Conservation (phyloP, 75 land plant genomes). For the Larix kaempferi region DNA sequence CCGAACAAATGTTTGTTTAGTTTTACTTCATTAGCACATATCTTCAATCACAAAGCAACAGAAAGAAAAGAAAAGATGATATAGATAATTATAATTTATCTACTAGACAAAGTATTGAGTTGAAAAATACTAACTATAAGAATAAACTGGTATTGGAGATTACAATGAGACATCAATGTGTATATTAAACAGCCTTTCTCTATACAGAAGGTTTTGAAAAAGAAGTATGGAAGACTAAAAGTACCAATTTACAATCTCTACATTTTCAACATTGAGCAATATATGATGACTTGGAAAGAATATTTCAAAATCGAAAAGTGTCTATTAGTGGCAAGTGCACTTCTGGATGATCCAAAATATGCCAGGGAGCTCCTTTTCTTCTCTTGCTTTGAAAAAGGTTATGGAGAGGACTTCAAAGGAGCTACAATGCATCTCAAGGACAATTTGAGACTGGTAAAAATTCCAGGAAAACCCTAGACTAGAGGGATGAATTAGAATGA, state of each 20-base stretch:
- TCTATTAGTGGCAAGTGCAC: too few species aligned
- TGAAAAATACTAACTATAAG: too few species aligned
- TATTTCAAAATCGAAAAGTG: background rate
- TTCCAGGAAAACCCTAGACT: too few species aligned
- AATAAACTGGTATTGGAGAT: background rate
- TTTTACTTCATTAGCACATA: background rate
- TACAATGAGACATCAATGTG: background rate
- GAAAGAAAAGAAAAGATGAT: too few species aligned
- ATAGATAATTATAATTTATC: background rate
- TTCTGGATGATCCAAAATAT: too few species aligned
- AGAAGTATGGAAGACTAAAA: background rate
- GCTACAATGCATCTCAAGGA: too few species aligned
- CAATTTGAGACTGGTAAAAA: too few species aligned
- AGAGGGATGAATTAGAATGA: too few species aligned
- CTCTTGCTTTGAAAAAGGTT: background rate
- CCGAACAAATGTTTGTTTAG: slow-evolving; percentile 2
- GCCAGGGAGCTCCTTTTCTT: background rate
- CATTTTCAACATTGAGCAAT: background rate
- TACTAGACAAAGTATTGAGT: background rate
- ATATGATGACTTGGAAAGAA: background rate
- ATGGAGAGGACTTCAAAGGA: background rate
- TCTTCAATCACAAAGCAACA: background rate
- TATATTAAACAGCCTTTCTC: background rate
- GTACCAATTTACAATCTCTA: background rate
- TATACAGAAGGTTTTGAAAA: background rate